Base-by-base conservation (phyloP, 2,329 filamentous ascomycete genomes). In the Curvularia verruculosa region DNA sequence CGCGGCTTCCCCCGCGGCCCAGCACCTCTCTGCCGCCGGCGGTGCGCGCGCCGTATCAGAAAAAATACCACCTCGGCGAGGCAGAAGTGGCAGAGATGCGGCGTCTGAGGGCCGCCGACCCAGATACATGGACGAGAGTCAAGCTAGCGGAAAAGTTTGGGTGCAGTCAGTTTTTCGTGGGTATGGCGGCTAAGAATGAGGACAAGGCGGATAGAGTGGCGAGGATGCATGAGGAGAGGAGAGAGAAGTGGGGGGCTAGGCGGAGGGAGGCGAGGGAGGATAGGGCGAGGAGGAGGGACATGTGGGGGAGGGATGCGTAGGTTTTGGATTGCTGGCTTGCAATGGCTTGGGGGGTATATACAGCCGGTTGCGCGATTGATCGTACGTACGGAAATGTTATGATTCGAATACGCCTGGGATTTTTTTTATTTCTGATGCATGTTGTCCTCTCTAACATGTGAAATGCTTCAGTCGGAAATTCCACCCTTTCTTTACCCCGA, bases 131-230 rank as follows among this genome's bases (percentile, higher is more conserved):
- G 85, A 88, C 84, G 45, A 73, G 85, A 44, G 79, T 80, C 54
- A 81, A 80, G 67, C 71, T 89, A 61, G 86, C 87, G 37, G 82
- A 86, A 72, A 84, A 83, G 68, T 89, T 87, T 70, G 81, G 83
- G 5, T 89, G 86, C 74, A 85, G 81, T 54, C 79, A 83, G 55
- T 82, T 88, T 49, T 89, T 89, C 63, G 82, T 88, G 44, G 82
- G 82, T 9, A 79, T 87, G 78, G 83, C 86, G 60, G 83, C 82
- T 28, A 82, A 82, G 58, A 69, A 64, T 41, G 65, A 72, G 52
- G 74, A 71, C 53, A 78, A 79, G 72, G 76, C 75, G 57, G 72
- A 74, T 64, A 64, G 72, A 58, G 77, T 80, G 10, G 73, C 74
- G 39, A 82, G 60, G 79, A 83, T 77, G 64, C 70, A 85, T 66